Base-by-base conservation (phyloP, 2,329 filamentous ascomycete species). In the Thielaviopsis ethacetica region DNA sequence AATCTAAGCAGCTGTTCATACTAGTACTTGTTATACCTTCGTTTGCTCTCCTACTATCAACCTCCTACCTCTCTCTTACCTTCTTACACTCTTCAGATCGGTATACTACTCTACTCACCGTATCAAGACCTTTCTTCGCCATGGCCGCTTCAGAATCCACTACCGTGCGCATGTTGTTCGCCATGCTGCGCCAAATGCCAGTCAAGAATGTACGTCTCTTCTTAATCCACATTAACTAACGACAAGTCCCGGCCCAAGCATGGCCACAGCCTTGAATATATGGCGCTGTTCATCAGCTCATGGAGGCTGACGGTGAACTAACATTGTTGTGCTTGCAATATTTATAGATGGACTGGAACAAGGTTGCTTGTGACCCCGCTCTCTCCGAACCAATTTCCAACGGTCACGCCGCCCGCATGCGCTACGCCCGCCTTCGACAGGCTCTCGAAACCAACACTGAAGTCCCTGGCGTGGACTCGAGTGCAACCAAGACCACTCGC, bases 401-500 rank as follows among this genome's bases (percentile, higher is more conserved):
- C 65, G 79, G 79, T 52, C 79, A 82, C 67, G 79, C 79, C 30
- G 79, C 79, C 34, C 75, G 79, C 54, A 82, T 82, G 79, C 73
- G 79, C 58, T 82, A 76, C 66, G 76, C 77, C 15, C 74, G 79
- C 41, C 80, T 81, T 65, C 70, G 71, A 27, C 65, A 71, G 12
- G 13, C 38, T 4, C 38, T 44, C 13, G 38, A 44, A 44, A 44
- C 15, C 38, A n/a, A 10, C 13, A 7, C 17, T 7, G 15, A 44
- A 41, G 34, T 17, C 15, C 12, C 15, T 5, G 38, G 38, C 7
- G 38, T n/a, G 1, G 38, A 44, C 15, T 44, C 15, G 38, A 15
- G 15, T 5, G 12, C 17, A 44, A 15, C 38, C 5, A 44, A 44
- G 38, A 15, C 38, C 1, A 2, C 15, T n/a, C 38, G 62, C 65